Base-by-base conservation (phyloP, 2,329 filamentous ascomycete species). In the Akanthomyces dipterigenus region DNA sequence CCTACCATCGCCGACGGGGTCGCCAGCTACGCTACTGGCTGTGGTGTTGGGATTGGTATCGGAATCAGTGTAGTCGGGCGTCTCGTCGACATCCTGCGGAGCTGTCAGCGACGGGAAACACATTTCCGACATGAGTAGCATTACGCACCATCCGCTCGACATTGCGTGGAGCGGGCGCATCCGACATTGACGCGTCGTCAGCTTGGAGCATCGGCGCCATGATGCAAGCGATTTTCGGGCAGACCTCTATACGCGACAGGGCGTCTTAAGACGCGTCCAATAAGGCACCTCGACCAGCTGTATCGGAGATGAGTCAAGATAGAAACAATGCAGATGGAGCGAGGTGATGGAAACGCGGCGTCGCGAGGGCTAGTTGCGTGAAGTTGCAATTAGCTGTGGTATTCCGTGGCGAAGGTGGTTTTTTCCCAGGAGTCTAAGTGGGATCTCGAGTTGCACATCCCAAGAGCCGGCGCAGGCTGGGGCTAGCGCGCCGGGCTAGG, bases 21-120 rank as follows among this genome's bases (percentile, higher is more conserved):
- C 93, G 59, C 92, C 93, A 60, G 83, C 87, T 67, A 96, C 86
- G 74, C 93, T 97, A 78, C 91, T 96, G 59, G 90, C 91, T 55
- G 85, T 87, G 14, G 85, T 88, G 67, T 87, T 88, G 11, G 84
- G 83, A 64, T 88, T 87, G 20, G 84, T 87, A 68, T 88, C 85
- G 11, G 84, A 87, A 65, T 88, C 85, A 63, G 84, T 85, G 69
- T 83, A 87, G 68, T 88, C 85, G 53, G 84, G 84, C 7, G 85
- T 88, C 67, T 88, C 84, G 65, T 88, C 85, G 45, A 87, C 79
- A 55, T 86, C 82, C 84, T 82, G 55, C 28, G 18, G n/a, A 31
- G 20, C n/a, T 24, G 46, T 61, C 31, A 60, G 54, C 38, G 51
- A 24, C 50, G 43, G 49, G 9, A 11, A 60, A 24, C 28, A n/a